Percentiles rank a stretch among this genome's conserved stretches.
Evolutionary conservation across 2,329 filamentous ascomycete species (phyloP).

Genomic region (Talaromyces pinophilus): DNA sequence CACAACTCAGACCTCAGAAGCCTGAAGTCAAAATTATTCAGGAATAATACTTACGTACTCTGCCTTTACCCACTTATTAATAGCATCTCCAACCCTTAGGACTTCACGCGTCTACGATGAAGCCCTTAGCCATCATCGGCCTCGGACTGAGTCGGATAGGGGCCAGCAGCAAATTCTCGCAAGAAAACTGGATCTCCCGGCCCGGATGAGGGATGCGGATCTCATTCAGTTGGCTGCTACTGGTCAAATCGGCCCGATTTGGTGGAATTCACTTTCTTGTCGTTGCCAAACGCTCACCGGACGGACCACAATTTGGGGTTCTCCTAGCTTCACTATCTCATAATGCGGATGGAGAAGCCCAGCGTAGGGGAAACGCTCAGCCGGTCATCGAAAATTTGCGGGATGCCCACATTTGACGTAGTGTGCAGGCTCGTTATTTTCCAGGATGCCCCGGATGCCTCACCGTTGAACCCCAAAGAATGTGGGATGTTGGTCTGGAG

Average conservation of each 20-base stretch:
- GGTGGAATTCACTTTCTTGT: background rate
- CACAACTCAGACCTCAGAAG: background rate
- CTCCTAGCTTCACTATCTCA: background rate
- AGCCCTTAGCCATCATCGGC: background rate
- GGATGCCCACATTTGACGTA: background rate
- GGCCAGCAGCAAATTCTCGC: background rate
- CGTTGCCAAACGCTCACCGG: background rate
- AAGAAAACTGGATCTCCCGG: background rate
- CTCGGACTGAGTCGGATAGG: background rate
- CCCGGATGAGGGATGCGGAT: background rate
- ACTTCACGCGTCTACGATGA: background rate
- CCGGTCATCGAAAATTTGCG: background rate
- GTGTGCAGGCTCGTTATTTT: background rate
- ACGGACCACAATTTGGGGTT: background rate
- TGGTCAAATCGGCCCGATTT: background rate
- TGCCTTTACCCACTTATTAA: background rate
- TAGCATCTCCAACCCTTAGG: background rate
- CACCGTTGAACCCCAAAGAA: background rate
- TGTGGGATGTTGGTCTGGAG: background rate
- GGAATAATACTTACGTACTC: background rate
- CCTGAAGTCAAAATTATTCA: background rate
- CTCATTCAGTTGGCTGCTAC: background rate
- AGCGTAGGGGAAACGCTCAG: background rate
- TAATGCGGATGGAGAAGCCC: background rate
- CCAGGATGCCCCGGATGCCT: background rate